Evolutionary conservation across 2,329 filamentous ascomycete species (phyloP).

Genomic region (Colletotrichum shisoi): DNA sequence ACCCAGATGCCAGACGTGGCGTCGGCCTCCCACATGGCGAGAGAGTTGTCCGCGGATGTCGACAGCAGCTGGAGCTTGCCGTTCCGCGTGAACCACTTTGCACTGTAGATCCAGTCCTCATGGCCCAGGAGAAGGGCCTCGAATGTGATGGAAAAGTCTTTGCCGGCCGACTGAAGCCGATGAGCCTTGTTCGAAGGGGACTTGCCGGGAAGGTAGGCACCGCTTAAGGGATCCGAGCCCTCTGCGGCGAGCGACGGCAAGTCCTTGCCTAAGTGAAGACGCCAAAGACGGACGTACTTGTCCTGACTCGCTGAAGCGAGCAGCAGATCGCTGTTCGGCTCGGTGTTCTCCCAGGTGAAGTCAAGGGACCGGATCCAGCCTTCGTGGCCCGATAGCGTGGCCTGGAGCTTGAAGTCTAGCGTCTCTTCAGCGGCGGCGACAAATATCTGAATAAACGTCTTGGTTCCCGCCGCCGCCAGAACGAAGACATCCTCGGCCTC

Average conservation of each 20-base stretch:
- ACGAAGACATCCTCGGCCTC: conserved; percentile 63
- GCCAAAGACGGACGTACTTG: conserved; percentile 95
- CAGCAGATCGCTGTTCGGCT: conserved; percentile 70
- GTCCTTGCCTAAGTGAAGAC: conserved; percentile 75
- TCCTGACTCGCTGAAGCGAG: conserved; percentile 96
- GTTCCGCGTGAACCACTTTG: conserved; percentile 70
- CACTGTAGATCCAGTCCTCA: conserved; percentile 97
- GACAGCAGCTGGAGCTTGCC: conserved; percentile 77
- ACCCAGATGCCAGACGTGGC: conserved; percentile 87
- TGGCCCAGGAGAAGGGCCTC: conserved; percentile 93
- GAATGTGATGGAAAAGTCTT: conserved; percentile 83
- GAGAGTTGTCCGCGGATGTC: conserved; percentile 92
- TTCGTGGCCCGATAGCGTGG: conserved; percentile 87
- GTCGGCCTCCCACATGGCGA: conserved; percentile 92
- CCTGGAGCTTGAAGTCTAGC: conserved; percentile 71
- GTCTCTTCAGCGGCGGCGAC: conserved; percentile 56
- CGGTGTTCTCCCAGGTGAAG: conserved; percentile 71
- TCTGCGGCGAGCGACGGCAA: conserved; percentile 64
- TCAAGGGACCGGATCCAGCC: conserved; percentile 91
- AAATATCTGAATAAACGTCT: conserved; percentile 81
- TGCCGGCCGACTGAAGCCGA: conserved; percentile 67
- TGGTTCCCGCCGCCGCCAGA: conserved; percentile 87
- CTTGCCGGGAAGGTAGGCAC: conserved; percentile 69
- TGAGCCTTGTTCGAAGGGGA: conserved; percentile 91
- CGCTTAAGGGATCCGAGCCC: conserved; percentile 64